These are phyloP conservation scores for Fonsecaea erecta DNA, from an alignment of 2,329 filamentous ascomycete genomes.

Conservation along the genomic window DNA sequence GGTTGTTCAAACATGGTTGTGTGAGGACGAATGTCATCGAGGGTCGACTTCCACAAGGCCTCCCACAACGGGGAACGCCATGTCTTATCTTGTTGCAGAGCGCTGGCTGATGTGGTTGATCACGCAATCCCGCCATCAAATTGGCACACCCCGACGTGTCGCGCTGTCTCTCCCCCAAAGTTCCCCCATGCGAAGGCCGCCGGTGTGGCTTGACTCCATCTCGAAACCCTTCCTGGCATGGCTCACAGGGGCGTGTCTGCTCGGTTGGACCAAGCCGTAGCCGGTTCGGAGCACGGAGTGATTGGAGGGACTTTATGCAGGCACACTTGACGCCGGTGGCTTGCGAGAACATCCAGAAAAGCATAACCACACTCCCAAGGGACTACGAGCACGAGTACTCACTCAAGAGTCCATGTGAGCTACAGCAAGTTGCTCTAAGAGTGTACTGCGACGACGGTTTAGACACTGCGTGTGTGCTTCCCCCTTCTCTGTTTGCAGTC, in stretches of 20 bases:
- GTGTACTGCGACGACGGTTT: not conserved
- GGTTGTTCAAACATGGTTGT: not conserved
- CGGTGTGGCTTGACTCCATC: not conserved
- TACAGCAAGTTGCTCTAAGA: not conserved
- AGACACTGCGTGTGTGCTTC: no score
- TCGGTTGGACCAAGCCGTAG: not conserved
- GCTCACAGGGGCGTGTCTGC: not conserved
- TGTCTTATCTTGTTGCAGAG: conserved; percentile 1
- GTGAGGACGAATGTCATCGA: not conserved
- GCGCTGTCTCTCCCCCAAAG: not conserved
- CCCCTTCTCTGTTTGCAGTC: no score
- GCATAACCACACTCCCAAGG: not conserved
- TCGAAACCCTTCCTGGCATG: not conserved
- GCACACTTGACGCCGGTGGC: not conserved
- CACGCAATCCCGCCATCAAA: conserved; percentile 17
- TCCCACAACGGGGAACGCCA: not conserved
- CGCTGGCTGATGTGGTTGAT: not conserved
- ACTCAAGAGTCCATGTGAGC: no score
- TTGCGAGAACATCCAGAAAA: not conserved
- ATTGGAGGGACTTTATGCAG: not conserved
- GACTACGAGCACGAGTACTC: not conserved
- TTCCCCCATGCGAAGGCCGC: not conserved
- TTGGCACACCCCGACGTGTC: not conserved
- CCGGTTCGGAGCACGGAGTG: not conserved
- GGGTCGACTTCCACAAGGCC: not conserved